Evolutionary conservation across 2,329 filamentous ascomycete species (phyloP), one percentile per base, ranked within the genome.

Genomic region (Trichoderma atroviride): DNA sequence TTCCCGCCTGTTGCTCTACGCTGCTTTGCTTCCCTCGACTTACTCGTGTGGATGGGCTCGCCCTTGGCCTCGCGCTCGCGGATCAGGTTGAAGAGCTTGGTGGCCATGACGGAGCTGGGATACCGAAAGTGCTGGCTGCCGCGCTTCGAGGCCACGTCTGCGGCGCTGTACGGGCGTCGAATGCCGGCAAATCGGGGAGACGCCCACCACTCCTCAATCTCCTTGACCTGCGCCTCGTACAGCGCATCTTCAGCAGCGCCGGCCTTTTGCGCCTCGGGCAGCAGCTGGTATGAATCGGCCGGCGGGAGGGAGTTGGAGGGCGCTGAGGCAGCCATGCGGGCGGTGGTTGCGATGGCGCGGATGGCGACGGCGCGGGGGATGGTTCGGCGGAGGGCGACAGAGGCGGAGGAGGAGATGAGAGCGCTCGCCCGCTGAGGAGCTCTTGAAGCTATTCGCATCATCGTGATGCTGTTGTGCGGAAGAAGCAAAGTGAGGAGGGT

Each of bases 11-110:
- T 19, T 5, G 2, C 47, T 10, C 27, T n/a, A 9, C 6, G 13
- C 16, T 62, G 9, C 14, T 2, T 6, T 14, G n/a, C n/a, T n/a
- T n/a, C n/a, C 27, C 29, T 13, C 5, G 4, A 73, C 89, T 77
- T 83, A 95, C 92, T 94, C 19, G 96, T 98, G 80, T 98, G 95
- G 71, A 98, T 92, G 24, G 96, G 96, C 79, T 97, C 87, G 71
- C 93, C 93, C 75, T 91, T 88, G 50, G 91, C 87, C 57, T 89
- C 87, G 72, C 92, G 87, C 81, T 96, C 90, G 73, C 91, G 90
- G 68, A 99, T 84, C 74, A 98, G 81, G 78, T 96, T 91, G 82
- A 97, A 99, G 5, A 99, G 87, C 82, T 99, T 98, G 77, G 93
- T 87, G 0, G 95, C 96, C 92, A 97, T 97, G 71, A 97, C 83